These are phyloP conservation scores for Eremothecium gossypii DNA, from an alignment of 1,139 yeast genomes.

Conservation along the genomic window DNA sequence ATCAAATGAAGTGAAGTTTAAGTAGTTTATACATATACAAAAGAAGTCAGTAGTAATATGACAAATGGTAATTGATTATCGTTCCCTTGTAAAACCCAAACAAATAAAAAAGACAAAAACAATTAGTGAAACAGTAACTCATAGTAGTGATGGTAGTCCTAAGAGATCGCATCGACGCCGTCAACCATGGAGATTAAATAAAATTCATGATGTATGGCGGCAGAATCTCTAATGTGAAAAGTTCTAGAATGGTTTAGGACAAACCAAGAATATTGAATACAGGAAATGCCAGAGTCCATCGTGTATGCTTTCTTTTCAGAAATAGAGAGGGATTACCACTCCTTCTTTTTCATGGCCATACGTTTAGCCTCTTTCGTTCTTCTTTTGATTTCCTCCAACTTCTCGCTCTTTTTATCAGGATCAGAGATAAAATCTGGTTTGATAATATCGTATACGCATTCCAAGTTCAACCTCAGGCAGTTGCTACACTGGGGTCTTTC, in stretches of 20 bases:
- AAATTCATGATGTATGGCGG: too few relatives aligned
- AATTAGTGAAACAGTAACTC: neutral
- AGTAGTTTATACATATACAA: conserved; percentile 3
- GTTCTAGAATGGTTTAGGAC: too few relatives aligned
- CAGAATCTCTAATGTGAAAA: too few relatives aligned
- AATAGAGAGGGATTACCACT: conserved; percentile 5
- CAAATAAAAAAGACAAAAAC: neutral
- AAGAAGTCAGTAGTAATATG: conserved; percentile 1
- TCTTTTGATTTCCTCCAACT: conserved; percentile 42
- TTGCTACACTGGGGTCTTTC: conserved; percentile 48
- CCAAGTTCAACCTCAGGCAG: conserved; percentile 42
- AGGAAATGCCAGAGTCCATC: neutral
- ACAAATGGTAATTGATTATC: conserved; percentile 1
- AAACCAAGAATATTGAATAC: too few relatives aligned
- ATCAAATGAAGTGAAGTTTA: conserved; percentile 1
- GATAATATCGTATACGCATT: conserved; percentile 38
- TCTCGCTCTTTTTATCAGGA: conserved; percentile 33
- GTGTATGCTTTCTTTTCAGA: neutral
- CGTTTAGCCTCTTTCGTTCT: conserved; percentile 30
- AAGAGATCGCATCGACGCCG: neutral
- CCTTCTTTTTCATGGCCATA: conserved; percentile 27
- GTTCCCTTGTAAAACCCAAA: conserved; percentile 1
- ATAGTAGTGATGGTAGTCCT: neutral
- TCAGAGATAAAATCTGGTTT: conserved; percentile 51
- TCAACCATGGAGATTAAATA: neutral